Percentiles rank a stretch among this genome's conserved stretches.
Evolutionary conservation across 305 asterid genomes (phyloP).

Genomic region (Fraxinus sp.): DNA sequence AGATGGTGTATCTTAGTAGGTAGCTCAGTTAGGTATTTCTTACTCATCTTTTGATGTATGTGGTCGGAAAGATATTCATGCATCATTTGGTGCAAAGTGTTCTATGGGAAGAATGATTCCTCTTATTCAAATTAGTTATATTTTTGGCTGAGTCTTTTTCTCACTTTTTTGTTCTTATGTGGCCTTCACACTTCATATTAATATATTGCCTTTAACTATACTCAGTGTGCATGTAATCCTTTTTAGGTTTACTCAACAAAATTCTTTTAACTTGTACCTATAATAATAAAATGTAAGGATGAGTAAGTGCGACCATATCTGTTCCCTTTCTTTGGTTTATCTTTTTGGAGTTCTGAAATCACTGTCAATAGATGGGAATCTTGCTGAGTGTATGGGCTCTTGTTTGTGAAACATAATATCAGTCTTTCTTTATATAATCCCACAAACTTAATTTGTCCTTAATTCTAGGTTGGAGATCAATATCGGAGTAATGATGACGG

Average conservation of each 20-base stretch:
- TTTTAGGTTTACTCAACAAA: not conserved
- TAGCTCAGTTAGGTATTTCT: not conserved
- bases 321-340: not conserved
- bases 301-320: not conserved
- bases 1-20: not conserved
- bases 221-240: not conserved
- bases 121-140: not conserved
- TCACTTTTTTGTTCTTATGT: not conserved
- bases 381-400: constrained; percentile 12
- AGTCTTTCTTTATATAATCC: not conserved
- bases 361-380: constrained; percentile 6
- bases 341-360: not conserved
- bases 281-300: not conserved
- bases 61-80: not conserved
- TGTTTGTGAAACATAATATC: constrained; percentile 2
- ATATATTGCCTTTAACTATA: not conserved
- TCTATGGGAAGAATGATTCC: not conserved
- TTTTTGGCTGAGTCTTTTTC: not conserved
- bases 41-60: not conserved
- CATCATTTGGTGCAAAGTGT: not conserved
- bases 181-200: not conserved
- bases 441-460: not conserved
- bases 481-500: constrained; percentile 86
- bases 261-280: not conserved
- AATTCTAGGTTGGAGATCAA: constrained; percentile 72